Evolutionary conservation across 768 basidiomycete genomes (phyloP), one percentile per base, ranked within the genome.

Genomic region (Russula compacta): DNA sequence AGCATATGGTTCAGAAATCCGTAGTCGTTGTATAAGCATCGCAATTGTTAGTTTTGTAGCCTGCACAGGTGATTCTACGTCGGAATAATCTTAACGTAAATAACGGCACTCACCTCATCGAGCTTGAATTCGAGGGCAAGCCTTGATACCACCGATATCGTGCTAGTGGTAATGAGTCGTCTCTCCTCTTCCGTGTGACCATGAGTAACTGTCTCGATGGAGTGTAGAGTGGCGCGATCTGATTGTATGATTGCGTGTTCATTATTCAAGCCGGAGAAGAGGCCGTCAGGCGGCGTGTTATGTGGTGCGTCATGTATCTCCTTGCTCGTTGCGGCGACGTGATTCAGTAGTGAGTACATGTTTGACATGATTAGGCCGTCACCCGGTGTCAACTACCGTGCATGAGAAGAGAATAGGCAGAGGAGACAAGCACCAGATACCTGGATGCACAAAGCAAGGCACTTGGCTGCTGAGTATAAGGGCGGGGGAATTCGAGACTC

Each of bases 301-400:
- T 66, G 73, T 3, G 80, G 75, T 52, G 69, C 74, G 53, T 87
- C 87, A 39, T 79, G 79, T 38, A 83, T 80, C 50, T 89, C 89
- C 69, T 88, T 89, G 76, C 85, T 87, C 2, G 91, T 85, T 4
- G 89, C 84, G 1, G 90, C 84, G 61, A 98, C 87, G 71, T 90
- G 89, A 70, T 98, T 98, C 61, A 98, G 79, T 12, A 98, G 81
- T 5, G 95, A 97, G 72, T 98, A 98, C 85, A 98, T 88, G 66
- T 94, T 92, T 4, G 95, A 98, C 82, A 94, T 86, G 70, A 90
- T 81, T 40, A 93, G 80, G 69, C 94, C 93, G 65, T 93, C 89
- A 46, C 89, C 90, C 15, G 89, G 87, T 15, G 89, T 85, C 42
- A 92, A 77, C 91, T 93, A 62, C 42, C 46, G 43, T 6, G 40